Base-by-base conservation (phyloP, 768 basidiomycete genomes). In the Candolleomyces aberdarensis region DNA sequence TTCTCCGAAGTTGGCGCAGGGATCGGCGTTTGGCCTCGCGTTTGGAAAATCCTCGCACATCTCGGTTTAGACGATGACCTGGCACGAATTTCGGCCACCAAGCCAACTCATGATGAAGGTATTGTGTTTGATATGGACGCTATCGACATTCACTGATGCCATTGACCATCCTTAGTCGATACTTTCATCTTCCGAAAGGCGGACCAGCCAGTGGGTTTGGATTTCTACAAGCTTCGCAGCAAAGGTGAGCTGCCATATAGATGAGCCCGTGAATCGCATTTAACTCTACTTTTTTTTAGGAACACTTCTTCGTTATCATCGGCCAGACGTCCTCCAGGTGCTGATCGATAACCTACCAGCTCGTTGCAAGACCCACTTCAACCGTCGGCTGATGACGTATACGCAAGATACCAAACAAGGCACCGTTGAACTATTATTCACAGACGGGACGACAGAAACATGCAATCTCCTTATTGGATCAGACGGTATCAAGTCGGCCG, bases 401-500 rank as follows among this genome's bases (percentile, higher is more conserved):
- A 67, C 57, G 7, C 75, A 77, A 58, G 51, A 62, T 9, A 17
- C 13, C 5, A 36, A 62, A 17, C 54, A 62, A 5, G 66, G 69
- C 10, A 64, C 60, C n/a, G 56, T 70, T 52, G 20, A 71, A 69
- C 59, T 76, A 36, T 15, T 66, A 71, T 87, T 88, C 63, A 58
- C 69, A 6, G 80, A 86, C 56, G 83, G 83, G 3, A 65, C 75
- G 4, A 74, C 69, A 1, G 76, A 78, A 3, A 68, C 73, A 1
- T 85, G 81, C 65, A 83, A 87, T 62, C 47, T 86, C 10, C 75
- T 87, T 39, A 77, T 76, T 56, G 76, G 76, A 6, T 69, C 74
- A 9, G 75, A 77, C 58, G 76, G 75, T 8, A 68, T 78, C 55
- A 75, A 75, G 50, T 77, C 75, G 1, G 66, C 69, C 7, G 75